Evolutionary conservation across 1,284 basidiomycete genomes (phyloP).

Genomic region (Rhodotorula sp.): DNA sequence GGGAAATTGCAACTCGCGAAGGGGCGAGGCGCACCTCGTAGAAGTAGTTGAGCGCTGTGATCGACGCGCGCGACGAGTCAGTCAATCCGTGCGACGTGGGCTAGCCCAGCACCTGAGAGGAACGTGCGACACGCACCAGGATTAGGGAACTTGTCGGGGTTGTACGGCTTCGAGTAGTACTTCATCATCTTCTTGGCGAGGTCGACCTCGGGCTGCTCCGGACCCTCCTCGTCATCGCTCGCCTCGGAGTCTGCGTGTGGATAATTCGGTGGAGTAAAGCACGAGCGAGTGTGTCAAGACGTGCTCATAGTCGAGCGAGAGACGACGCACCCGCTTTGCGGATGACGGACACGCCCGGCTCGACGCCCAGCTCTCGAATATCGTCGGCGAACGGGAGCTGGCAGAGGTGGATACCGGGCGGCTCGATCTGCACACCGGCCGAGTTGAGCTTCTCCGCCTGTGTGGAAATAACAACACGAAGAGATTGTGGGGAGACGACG

Average conservation of each 20-base stretch:
- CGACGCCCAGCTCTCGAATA: conserved; percentile 68
- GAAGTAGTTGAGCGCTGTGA: conserved; percentile 42
- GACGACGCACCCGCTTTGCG: conserved; percentile 44
- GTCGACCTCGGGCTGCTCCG: conserved; percentile 61
- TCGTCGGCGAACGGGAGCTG: conserved; percentile 92
- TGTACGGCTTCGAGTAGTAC: conserved; percentile 74
- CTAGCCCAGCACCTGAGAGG: not conserved
- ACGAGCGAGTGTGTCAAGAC: not conserved
- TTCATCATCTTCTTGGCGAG: conserved; percentile 73
- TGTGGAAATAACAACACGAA: too few species aligned
- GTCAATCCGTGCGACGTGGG: not conserved
- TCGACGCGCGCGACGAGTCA: not conserved
- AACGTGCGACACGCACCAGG: conserved; percentile 62
- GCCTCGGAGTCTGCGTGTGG: not conserved
- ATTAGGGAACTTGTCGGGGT: conserved; percentile 87
- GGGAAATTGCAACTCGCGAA: not conserved
- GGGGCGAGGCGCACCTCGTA: conserved; percentile 33
- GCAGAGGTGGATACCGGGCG: conserved; percentile 90
- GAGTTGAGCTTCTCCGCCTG: conserved; percentile 70
- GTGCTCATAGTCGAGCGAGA: not conserved
- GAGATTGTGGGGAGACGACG: too few species aligned
- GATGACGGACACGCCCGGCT: conserved; percentile 47
- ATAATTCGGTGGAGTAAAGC: not conserved
- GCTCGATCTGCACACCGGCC: conserved; percentile 71
- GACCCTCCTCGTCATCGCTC: conserved; percentile 10